Base-by-base conservation (phyloP, 1,284 basidiomycete genomes). In the Apiotrichum montevideense region DNA sequence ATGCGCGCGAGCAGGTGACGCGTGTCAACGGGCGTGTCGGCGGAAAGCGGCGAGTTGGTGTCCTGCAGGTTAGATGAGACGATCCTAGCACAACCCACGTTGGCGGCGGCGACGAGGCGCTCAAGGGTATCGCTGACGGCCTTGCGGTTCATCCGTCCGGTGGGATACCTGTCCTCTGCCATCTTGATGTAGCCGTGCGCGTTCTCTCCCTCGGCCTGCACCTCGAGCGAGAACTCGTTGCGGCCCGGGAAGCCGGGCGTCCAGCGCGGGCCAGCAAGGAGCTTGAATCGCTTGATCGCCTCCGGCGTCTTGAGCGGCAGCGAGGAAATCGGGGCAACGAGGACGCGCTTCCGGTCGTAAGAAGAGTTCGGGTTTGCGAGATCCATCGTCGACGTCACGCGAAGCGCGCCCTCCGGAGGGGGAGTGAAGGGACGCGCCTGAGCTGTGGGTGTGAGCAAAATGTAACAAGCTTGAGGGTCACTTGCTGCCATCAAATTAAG, bases 191-290 rank as follows among this genome's bases (percentile, higher is more conserved):
- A 92, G 8, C 90, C 90, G 56, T 88, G 81, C 56, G 79, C 81
- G 66, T 82, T 83, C 21, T 7, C 11, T 66, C 82, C 83, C 15
- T 44, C 29, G 35, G 64, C 76, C 72, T 45, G 21, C 8, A 53
- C 15, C 15, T 54, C 52, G 33, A 65, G 55, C 21, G 21, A 21
- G 21, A 21, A 21, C 61, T 69, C 66, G 34, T 54, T 39, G 29
- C 56, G 56, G 29, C 69, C 72, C 3, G 88, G 88, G 34, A 85
- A 82, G 33, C 83, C 81, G 4, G 83, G 84, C 13, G 85, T 83
- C 90, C 90, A 94, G 55, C 91, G 80, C 32, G 85, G 79, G 14
- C 90, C 91, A 21, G 90, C 88, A 32, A 94, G 79, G 2, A 94
- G 77, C 71, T 90, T 88, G 70, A 90, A 78, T 69, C 86, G 87